A percentile compares a stretch with the other conserved stretches of the same genome.
Conservation (phyloP, 148 eudicot species). For the Arbutus unedo region DNA sequence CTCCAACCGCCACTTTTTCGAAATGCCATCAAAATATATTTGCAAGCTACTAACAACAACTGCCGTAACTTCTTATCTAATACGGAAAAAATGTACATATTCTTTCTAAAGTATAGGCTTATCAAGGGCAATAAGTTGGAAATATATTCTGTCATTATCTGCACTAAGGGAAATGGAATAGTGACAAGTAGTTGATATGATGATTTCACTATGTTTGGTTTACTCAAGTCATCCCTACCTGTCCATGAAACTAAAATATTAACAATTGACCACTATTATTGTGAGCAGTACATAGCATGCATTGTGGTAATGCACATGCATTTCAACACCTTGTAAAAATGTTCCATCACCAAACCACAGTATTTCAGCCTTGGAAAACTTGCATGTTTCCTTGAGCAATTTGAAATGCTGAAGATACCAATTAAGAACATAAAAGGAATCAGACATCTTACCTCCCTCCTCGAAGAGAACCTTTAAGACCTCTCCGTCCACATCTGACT, state of each 20-base stretch:
- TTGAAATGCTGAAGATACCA: background rate
- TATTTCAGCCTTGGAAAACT: background rate
- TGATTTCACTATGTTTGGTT: background rate
- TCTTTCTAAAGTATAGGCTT: background rate
- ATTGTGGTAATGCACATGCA: background rate
- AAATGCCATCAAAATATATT: background rate
- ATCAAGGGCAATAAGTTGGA: slow-evolving; percentile 5
- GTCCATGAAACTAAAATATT: background rate
- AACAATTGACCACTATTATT: background rate
- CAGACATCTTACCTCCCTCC: slow-evolving; percentile 64
- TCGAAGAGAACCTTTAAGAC: slow-evolving; percentile 60
- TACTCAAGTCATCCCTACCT: background rate
- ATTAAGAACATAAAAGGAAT: background rate
- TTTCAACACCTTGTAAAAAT: background rate
- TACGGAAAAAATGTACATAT: background rate
- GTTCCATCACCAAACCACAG: background rate
- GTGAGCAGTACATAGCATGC: background rate
- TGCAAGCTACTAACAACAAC: background rate
- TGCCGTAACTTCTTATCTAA: background rate
- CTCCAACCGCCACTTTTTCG: background rate
- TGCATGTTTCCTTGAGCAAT: background rate
- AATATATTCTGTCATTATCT: background rate
- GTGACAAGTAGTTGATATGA: background rate
- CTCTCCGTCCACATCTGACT: slow-evolving; percentile 92
- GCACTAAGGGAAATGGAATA: background rate